Conservation (phyloP, 2,329 filamentous ascomycete species). For the Trichoderma polysporum region DNA sequence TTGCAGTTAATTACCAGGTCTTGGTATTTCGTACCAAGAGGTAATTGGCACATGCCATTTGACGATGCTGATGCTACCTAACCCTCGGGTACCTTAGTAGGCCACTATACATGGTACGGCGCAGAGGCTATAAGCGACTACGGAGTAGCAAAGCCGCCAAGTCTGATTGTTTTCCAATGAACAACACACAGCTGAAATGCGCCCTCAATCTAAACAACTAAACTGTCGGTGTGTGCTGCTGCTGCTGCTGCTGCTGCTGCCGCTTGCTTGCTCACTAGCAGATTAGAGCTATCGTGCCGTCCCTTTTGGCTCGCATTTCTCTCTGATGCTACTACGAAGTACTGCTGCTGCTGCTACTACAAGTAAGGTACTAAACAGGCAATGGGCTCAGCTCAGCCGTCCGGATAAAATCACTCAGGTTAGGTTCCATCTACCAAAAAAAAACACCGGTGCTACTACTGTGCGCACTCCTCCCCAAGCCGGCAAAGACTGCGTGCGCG, state of each 20-base stretch:
- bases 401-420: constrained; percentile 20
- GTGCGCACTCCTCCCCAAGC: constrained; percentile 19
- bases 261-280: no score
- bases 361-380: not conserved
- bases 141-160: not conserved
- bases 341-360: not conserved
- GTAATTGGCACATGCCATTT: not conserved
- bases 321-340: not conserved
- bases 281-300: not conserved
- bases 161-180: not conserved
- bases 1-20: not conserved
- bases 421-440: constrained; percentile 19
- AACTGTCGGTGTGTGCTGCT: not conserved
- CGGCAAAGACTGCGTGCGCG: constrained; percentile 15
- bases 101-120: no score
- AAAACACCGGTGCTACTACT: constrained; percentile 7
- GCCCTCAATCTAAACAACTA: not conserved
- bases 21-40: not conserved
- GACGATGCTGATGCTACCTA: not conserved
- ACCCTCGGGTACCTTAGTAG: not conserved
- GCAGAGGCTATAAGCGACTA: not conserved
- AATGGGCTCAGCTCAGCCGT: constrained; percentile 12
- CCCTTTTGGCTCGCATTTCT: not conserved
- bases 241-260: no score
- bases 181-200: not conserved